Base-by-base conservation (phyloP, 495 filamentous ascomycete genomes). In the Podospora fimiseda region DNA sequence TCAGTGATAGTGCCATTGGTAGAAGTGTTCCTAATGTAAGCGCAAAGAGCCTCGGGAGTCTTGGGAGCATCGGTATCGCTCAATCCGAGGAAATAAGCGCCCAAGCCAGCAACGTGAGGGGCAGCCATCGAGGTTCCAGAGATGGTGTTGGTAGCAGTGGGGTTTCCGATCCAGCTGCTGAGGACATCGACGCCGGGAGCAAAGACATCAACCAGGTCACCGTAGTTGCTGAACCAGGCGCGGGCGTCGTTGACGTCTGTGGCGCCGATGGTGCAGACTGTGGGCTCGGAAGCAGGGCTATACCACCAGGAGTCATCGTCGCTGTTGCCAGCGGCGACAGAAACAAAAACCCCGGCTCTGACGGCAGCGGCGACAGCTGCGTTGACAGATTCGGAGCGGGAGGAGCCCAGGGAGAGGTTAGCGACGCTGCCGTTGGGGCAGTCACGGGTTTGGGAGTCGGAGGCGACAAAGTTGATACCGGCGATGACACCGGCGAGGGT, bases 51-150 rank as follows among this genome's bases (percentile, higher is more conserved):
- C 22, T 65, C 56, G 43, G 77, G 72, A 53, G 66, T 73, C 70
- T 69, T 73, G 56, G 59, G 61, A 20, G 68, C 70, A 11, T 33
- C 27, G 27, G 27, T 5, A 11, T 22, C 60, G 53, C 18, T 81
- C 69, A 19, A 13, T 2, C 60, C 65, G 43, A 81, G 71, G 21
- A 85, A 63, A 62, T 86, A 86, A 11, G 80, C 75, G 21, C 69
- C 80, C 21, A 83, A 69, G 43, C 84, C 84, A 11, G 74, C 69
- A 57, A 86, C 69, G 48, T 87, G 84, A 11, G 82, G 83, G 11
- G 78, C 72, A 16, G 83, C 77, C 77, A 81, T 81, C n/a, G 74
- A 77, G 9, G 85, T 88, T 30, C 84, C 84, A 9, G 79, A 82
- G 65, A 86, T 81, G 61, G 76, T 76, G 71, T 81, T 80, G 59